A percentile compares a stretch with the other conserved stretches of the same genome.
Evolutionary conservation across 2,329 filamentous ascomycete species (phyloP).

Genomic region (Hymenoscyphus fraxineus): DNA sequence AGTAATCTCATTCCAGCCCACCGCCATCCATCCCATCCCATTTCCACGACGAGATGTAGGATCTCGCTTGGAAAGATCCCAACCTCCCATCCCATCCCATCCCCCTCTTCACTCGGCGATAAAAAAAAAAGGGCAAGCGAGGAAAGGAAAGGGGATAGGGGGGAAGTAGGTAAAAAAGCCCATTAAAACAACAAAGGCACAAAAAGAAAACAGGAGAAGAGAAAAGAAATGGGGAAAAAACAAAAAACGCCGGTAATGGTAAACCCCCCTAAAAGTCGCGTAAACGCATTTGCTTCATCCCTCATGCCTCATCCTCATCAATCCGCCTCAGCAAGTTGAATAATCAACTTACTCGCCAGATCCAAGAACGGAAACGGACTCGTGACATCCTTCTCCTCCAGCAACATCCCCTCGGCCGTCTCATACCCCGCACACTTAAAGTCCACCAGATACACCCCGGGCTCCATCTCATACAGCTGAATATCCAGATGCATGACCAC

Average conservation of each 20-base stretch:
- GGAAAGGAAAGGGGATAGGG: too few species aligned
- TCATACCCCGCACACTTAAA: slow-evolving; percentile 99
- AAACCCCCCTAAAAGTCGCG: neutral
- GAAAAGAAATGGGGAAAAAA: neutral
- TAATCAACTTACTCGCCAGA: slow-evolving; percentile 85
- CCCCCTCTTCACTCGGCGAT: neutral
- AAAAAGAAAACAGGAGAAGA: neutral
- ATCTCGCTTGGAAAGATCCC: neutral
- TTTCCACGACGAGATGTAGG: neutral
- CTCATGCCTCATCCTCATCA: slow-evolving; percentile 31
- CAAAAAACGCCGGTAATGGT: neutral
- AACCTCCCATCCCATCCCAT: neutral
- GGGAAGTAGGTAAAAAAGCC: too few species aligned
- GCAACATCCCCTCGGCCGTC: slow-evolving; percentile 64
- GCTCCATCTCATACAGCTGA: slow-evolving; percentile 91
- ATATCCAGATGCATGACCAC: slow-evolving; percentile 96
- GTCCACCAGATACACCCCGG: slow-evolving; percentile 89
- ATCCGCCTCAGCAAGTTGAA: slow-evolving; percentile 83
- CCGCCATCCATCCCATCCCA: neutral
- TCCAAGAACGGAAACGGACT: slow-evolving; percentile 95
- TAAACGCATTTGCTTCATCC: neutral
- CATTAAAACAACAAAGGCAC: neutral
- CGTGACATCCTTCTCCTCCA: slow-evolving; percentile 92
- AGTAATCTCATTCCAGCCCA: neutral
- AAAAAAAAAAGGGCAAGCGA: too few species aligned